Evolutionary conservation across 192 early-diverging fungal genomes (phyloP).

Genomic region (Radiomyces spectabilis): DNA sequence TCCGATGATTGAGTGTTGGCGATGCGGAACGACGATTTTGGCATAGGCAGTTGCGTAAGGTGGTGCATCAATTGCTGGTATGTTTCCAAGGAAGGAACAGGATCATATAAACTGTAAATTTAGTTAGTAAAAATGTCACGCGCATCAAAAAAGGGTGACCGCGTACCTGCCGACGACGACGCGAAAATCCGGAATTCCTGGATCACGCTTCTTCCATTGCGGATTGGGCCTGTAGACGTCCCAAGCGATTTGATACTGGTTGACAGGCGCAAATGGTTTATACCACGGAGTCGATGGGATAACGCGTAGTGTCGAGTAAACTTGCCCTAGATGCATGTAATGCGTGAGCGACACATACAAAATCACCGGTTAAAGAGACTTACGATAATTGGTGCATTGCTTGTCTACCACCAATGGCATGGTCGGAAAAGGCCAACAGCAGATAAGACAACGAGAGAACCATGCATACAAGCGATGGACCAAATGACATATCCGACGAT

Average conservation of each 20-base stretch:
- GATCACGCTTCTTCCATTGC: slow-evolving; percentile 38
- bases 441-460: too few species aligned
- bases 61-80: too few species aligned
- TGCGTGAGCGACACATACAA: background rate
- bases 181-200: slow-evolving; percentile 34
- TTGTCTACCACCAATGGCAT: slow-evolving; percentile 5
- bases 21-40: too few species aligned
- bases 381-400: slow-evolving; percentile 11
- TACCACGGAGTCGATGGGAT: slow-evolving; percentile 11
- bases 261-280: background rate
- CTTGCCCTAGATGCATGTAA: background rate
- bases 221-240: slow-evolving; percentile 36
- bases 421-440: too few species aligned
- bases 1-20: background rate
- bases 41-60: too few species aligned
- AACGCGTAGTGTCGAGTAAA: slow-evolving; percentile 8
- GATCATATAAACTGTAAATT: too few species aligned
- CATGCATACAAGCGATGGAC: too few species aligned
- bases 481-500: too few species aligned
- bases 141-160: too few species aligned
- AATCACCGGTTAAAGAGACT: background rate
- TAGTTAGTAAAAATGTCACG: too few species aligned
- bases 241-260: slow-evolving; percentile 18
- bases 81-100: too few species aligned
- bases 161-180: slow-evolving; percentile 33